Base-by-base conservation (phyloP, 257 asterid genomes). In the Nicotiana undulata region DNA sequence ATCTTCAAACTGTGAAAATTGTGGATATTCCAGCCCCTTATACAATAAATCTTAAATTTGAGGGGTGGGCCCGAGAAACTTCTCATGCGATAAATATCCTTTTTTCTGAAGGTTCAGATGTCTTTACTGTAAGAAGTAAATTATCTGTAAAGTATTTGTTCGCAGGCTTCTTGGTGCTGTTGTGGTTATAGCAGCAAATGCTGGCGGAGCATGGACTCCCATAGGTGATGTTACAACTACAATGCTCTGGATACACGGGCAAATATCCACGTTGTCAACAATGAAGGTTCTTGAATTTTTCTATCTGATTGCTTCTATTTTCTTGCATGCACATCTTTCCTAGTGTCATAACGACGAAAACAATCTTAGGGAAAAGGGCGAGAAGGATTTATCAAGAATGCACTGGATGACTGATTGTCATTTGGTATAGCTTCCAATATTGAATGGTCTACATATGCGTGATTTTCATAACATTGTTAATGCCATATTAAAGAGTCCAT, bases 141-240 rank as follows among this genome's bases (percentile, higher is more conserved):
- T 72, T 74, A 68, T 24, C 46, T 46, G 80, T 85, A 34, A 63
- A 34, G 40, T 56, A 87, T 83, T 63, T 81, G 70, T 85, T 76
- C 79, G 65, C 92, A 95, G 99, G 97, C 86, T 95, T 87, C 91
- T 93, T 20, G 98, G 99, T 56, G 99, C 94, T 55, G 97, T 93
- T 79, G 93, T 95, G 80, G 99, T 95, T 34, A 90, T 95, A 83
- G 97, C 99, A 79, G 99, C 99, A 87, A 95, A 95, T 85, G 97
- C 99, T 82, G 98, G 99, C 79, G 99, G 98, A 80, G 97, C 98
- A 46, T 95, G 99, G 99, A 93, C 98, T 66, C 99, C 99, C 1
- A 95, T 95, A 80, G 99, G 99, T 81, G 99, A 95, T 81, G 98
- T 95, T 83, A 95, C 99, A 13, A 95, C 98, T 80, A 95, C 98